These are phyloP conservation scores for Osmozyma mogii DNA, from an alignment of 805 yeast genomes.

Conservation along the genomic window DNA sequence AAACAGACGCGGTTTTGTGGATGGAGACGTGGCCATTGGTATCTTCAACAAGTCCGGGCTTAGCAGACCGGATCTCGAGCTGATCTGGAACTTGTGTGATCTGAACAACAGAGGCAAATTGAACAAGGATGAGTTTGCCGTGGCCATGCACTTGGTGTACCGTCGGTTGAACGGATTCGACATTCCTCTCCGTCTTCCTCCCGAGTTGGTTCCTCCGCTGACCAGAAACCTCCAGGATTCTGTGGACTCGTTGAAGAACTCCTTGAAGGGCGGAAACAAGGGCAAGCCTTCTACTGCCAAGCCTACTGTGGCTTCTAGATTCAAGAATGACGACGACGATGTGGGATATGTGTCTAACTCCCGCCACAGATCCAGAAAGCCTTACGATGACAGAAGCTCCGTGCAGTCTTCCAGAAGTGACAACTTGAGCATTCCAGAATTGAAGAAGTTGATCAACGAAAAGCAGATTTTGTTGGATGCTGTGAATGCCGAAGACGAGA, in stretches of 20 bases:
- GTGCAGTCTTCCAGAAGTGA: conserved; percentile 19
- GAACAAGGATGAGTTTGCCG: conserved; percentile 85
- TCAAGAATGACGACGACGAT: conserved; percentile 69
- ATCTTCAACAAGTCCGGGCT: conserved; percentile 90
- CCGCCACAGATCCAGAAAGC: conserved; percentile 39
- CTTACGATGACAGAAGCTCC: conserved; percentile 6
- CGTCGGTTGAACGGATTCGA: conserved; percentile 82
- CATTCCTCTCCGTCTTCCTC: conserved; percentile 77
- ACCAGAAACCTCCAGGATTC: conserved; percentile 65
- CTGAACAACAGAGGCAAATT: conserved; percentile 74
- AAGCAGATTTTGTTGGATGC: conserved; percentile 66
- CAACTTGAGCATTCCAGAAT: conserved; percentile 41
- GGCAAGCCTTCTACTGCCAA: conserved; percentile 13
- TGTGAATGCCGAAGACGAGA: conserved; percentile 58
- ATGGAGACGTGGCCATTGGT: conserved; percentile 75
- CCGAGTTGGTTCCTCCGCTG: conserved; percentile 85
- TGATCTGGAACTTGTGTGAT: conserved; percentile 87
- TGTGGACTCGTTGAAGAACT: conserved; percentile 61
- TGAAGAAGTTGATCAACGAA: conserved; percentile 62
- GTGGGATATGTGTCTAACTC: conserved; percentile 65
- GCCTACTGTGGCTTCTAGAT: conserved; percentile 29
- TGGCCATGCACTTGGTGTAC: conserved; percentile 95
- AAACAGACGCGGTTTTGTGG: conserved; percentile 55
- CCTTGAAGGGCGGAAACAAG: conserved; percentile 34
- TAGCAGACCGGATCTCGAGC: conserved; percentile 74